Conservation (phyloP, 257 asterid genomes). For the Perilla frutescens region DNA sequence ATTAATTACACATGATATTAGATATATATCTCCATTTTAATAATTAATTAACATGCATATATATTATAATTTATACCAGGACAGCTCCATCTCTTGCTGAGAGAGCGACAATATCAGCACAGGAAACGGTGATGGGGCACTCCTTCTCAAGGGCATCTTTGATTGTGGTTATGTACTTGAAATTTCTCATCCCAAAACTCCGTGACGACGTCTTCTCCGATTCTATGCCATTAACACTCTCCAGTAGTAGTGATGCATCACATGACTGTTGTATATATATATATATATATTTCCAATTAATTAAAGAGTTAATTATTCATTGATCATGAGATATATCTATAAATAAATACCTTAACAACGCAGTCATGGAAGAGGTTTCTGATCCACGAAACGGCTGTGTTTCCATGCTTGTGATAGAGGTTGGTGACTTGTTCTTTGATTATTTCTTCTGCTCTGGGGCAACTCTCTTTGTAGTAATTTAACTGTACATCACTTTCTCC, state of each 20-base stretch:
- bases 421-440: constrained; percentile 62
- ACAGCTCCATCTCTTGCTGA: constrained; percentile 77
- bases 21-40: background rate
- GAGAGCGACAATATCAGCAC: constrained; percentile 90
- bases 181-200: constrained; percentile 81
- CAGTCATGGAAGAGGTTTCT: constrained; percentile 92
- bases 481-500: constrained; percentile 58
- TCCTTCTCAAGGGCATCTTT: constrained; percentile 66
- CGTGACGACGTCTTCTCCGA: constrained; percentile 67
- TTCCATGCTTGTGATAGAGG: constrained; percentile 61
- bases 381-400: constrained; percentile 83
- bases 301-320: too few species aligned
- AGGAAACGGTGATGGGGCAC: constrained; percentile 79
- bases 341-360: constrained; percentile 63
- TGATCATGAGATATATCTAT: too few species aligned
- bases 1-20: background rate
- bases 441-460: constrained; percentile 79
- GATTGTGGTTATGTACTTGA: constrained; percentile 62
- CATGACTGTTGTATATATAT: constrained; percentile 56
- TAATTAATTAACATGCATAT: too few species aligned
- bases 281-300: too few species aligned
- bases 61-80: too few species aligned
- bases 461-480: constrained; percentile 67
- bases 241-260: constrained; percentile 81
- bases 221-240: constrained; percentile 42